phyloP scores from a whole-genome alignment of 306 rosid genomes.

The Hippophae tibetana region DNA sequence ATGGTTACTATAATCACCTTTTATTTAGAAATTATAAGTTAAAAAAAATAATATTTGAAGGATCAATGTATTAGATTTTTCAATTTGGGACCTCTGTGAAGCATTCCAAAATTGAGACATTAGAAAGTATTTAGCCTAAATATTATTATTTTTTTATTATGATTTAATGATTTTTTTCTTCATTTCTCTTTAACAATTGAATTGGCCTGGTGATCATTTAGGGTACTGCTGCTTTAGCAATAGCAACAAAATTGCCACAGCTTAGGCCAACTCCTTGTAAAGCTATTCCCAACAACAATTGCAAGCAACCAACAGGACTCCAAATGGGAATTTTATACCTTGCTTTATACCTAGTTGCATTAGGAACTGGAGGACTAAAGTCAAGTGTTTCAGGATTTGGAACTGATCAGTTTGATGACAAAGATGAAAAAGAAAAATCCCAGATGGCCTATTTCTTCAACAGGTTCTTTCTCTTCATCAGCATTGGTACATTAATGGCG shows the following conservation, averaged over 20 bases:
- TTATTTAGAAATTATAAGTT: too few species aligned
- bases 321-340: slow-evolving; percentile 76
- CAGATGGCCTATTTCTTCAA: slow-evolving; percentile 79
- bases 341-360: slow-evolving; percentile 59
- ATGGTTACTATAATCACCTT: too few species aligned
- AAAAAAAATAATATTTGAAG: too few species aligned
- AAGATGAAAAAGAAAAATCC: slow-evolving; percentile 74
- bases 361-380: slow-evolving; percentile 84
- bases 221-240: slow-evolving; percentile 71
- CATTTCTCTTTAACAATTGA: background rate
- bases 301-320: slow-evolving; percentile 55
- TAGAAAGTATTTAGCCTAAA: too few species aligned
- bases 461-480: slow-evolving; percentile 71
- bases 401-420: slow-evolving; percentile 78
- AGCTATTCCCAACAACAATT: slow-evolving; percentile 17
- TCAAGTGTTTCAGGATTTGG: slow-evolving; percentile 97
- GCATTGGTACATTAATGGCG: slow-evolving; percentile 67
- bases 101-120: too few species aligned
- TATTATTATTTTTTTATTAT: too few species aligned
- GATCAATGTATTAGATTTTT: too few species aligned
- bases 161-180: background rate
- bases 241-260: slow-evolving; percentile 54
- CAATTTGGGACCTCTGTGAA: too few species aligned
- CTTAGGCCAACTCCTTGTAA: slow-evolving; percentile 68
- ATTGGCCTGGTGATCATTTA: slow-evolving; percentile 12